Evolutionary conservation across 2,329 filamentous ascomycete genomes (phyloP), one percentile per base, ranked within the genome.

Genomic region (Microcyclospora pomicola): DNA sequence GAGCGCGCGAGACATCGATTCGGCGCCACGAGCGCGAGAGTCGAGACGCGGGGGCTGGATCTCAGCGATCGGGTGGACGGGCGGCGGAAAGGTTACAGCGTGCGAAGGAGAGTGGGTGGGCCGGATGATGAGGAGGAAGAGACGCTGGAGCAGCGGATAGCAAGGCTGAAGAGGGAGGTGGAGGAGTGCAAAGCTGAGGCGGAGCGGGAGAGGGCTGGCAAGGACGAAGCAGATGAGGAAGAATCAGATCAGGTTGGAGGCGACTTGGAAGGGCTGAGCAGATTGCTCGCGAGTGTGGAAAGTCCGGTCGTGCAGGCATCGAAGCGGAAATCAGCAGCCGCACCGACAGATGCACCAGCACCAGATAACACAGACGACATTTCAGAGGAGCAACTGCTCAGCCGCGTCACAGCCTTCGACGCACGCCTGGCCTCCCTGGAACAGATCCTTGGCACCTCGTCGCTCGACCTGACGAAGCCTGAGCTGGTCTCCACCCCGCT

Each of bases 331-430:
- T 24, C 19, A 24, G 19, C 19, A 24, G 19, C 28, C 34, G 30
- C 31, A 30, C 12, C 12, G 9, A 31, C 36, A 16, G 34, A 42
- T 10, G 40, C 27, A 33, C 3, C 29, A 30, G 19, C 15, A 6
- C 27, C 29, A 36, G 33, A 40, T 9, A 44, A 33, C 19, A 31
- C 31, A 19, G 39, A 29, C 34, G 42, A 43, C 6, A 15, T 37
- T 10, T 39, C 41, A 27, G 47, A 53, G 31, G 57, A 63, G 9
- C 80, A 84, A 52, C 75, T 80, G 16, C 68, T 95, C 28, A 75
- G 78, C 27, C 82, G 86, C 58, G 80, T 84, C 6, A 83, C 87
- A 15, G 82, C 91, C 45, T 95, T 98, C 52, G 88, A 96, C 55
- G 72, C 75, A 24, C 76, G 91, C 5, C 73, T 98, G 14, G 66